Percentiles rank a stretch among this genome's conserved stretches.
Conservation (phyloP, 148 eudicot species). For the Suaeda aralocaspica region DNA sequence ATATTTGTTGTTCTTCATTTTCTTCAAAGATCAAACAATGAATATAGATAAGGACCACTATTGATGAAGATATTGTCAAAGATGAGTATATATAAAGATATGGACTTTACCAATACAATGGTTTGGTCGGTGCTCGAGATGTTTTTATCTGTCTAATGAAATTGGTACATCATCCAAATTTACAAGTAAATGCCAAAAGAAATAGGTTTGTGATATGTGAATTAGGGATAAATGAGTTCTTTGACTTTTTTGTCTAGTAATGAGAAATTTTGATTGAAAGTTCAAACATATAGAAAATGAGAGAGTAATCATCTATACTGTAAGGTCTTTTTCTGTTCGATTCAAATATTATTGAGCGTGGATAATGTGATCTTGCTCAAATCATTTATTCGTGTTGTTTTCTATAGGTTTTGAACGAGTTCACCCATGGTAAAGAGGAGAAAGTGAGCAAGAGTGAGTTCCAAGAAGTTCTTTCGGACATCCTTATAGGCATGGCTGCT, state of each 20-base stretch:
- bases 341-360: not conserved
- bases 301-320: not conserved
- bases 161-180: not conserved
- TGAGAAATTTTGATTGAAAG: too few relatives aligned
- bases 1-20: slow-evolving; percentile 6
- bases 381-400: not conserved
- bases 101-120: slow-evolving; percentile 16
- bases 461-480: slow-evolving; percentile 74
- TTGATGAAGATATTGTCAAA: not conserved
- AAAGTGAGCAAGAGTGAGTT: slow-evolving; percentile 76
- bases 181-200: not conserved
- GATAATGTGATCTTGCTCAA: not conserved
- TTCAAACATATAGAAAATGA: not conserved
- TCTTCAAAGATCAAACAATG: slow-evolving; percentile 2
- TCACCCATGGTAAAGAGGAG: slow-evolving; percentile 70
- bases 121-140: slow-evolving; percentile 27
- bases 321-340: not conserved
- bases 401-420: slow-evolving; percentile 67
- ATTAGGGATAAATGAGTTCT: slow-evolving; percentile 7
- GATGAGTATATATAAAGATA: slow-evolving; percentile 8
- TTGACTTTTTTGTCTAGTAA: too few relatives aligned
- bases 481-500: slow-evolving; percentile 87
- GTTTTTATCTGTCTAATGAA: slow-evolving; percentile 12
- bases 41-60: slow-evolving; percentile 21
- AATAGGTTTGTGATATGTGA: not conserved